Evolutionary conservation across 2,329 filamentous ascomycete genomes (phyloP), one percentile per base, ranked within the genome.

Genomic region (Fusarium chlamydosporum): DNA sequence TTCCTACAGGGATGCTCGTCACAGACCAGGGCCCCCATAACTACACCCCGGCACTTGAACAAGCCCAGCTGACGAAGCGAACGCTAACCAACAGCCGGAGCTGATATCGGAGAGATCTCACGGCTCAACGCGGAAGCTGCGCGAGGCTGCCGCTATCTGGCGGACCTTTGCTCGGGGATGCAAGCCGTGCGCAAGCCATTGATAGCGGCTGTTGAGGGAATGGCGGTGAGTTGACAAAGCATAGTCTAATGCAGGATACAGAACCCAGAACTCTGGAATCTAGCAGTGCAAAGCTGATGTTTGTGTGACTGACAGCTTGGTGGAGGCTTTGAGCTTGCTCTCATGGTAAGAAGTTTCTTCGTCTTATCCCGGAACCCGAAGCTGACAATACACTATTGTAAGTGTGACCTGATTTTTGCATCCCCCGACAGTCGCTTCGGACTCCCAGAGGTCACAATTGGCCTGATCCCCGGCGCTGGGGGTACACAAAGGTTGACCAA

Each of bases 271-370:
- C 26, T 40, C 33, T 27, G 47, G 51, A 20, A 18, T 20, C n/a
- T 20, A 38, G 23, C 42, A 31, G 27, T 18, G 31, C 3, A 20
- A 45, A 18, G 10, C 65, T 69, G 52, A 71, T 40, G 20, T 40
- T 27, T 37, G 56, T 48, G 41, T 37, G 45, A 53, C 74, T 56
- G 63, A 58, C 54, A 83, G 82, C 79, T 85, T 31, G 83, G 83
- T 31, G 83, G 84, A 15, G 84, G 84, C 7, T 85, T 84, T 54
- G 84, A 85, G 59, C 72, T 86, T 41, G 83, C 82, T 6, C 76
- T 85, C 31, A 80, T 81, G 70, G 81, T 83, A 73, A 74, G 9
- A 15, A 1, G 11, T 29, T 38, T 74, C 38, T 27, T 43, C 9
- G 13, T 23, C 29, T 35, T 47, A 26, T 15, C 45, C 45, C 40